Base-by-base conservation (phyloP, 345 rosid species). In the Limnanthes douglasii region DNA sequence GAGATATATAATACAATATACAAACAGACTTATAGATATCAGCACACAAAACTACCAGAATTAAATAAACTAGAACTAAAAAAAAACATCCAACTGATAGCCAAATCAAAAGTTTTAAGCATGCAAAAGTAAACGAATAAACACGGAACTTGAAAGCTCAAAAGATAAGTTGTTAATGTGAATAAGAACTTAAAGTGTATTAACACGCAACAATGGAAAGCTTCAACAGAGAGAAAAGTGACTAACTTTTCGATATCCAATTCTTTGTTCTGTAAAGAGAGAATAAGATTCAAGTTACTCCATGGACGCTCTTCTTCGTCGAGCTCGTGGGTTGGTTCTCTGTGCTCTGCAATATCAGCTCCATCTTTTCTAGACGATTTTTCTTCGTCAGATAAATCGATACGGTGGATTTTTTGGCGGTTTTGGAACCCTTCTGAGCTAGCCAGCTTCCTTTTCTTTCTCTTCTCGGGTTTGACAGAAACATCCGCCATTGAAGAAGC, bases 221-320 rank as follows among this genome's bases (percentile, higher is more conserved):
- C 29, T n/a, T n/a, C n/a, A n/a, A n/a, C n/a, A 35, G 17, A 39
- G 13, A 36, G 7, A 32, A 39, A 12, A 25, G 52, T 43, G 8
- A 52, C 86, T 45, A 15, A 90, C 98, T 53, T 70, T 50, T 64
- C 65, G 30, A 60, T 45, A 18, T 53, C 66, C 48, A 73, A 28
- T 41, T 61, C 58, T 21, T 37, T 70, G 54, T 26, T 63, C 52
- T 70, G 74, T 27, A 84, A 31, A 5, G 59, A 62, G 7, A 74
- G 64, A 48, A 84, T 66, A 39, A 90, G 59, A 51, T 80, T 61
- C 7, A 90, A 66, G 49, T 84, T 84, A 56, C 53, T 64, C 96
- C 96, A 90, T 19, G 78, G 70, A 46, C 48, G 27, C 10, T 18
- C 78, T 43, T 52, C 68, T n/a, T n/a, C n/a, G n/a, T n/a, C n/a